These are phyloP conservation scores for Pulveroboletus frians DNA, from an alignment of 768 basidiomycete genomes.

Conservation along the genomic window DNA sequence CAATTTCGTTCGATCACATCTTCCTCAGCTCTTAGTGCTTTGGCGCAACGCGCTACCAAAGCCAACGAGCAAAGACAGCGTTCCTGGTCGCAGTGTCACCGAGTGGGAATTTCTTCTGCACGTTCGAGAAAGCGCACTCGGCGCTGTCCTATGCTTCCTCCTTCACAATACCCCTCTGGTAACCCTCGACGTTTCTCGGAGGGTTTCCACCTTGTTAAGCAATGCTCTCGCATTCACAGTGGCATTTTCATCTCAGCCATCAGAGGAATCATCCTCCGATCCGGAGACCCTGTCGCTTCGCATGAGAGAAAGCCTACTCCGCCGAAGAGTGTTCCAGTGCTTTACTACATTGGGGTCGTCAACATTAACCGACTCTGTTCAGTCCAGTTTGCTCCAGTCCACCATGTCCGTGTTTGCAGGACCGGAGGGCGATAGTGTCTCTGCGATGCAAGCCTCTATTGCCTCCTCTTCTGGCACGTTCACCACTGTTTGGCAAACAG, in stretches of 20 bases:
- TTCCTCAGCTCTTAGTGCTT: constrained; percentile 89
- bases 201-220: constrained; percentile 79
- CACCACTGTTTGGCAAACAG: constrained; percentile 77
- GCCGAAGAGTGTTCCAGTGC: constrained; percentile 84
- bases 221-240: constrained; percentile 90
- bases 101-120: constrained; percentile 93
- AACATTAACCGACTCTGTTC: constrained; percentile 78
- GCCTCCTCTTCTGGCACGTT: constrained; percentile 81
- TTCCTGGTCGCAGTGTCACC: constrained; percentile 54
- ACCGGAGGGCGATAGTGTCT: constrained; percentile 76
- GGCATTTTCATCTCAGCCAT: constrained; percentile 67
- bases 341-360: constrained; percentile 78
- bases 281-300: constrained; percentile 54
- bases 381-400: constrained; percentile 73
- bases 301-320: constrained; percentile 77
- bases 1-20: constrained; percentile 88
- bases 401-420: constrained; percentile 80
- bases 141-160: constrained; percentile 85
- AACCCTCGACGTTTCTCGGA: constrained; percentile 85
- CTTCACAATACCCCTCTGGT: constrained; percentile 75
- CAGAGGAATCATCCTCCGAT: constrained; percentile 52
- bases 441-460: constrained; percentile 87
- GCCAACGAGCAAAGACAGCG: constrained; percentile 80
- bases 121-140: constrained; percentile 84
- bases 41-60: constrained; percentile 98